phyloP scores from a whole-genome alignment of 768 basidiomycete genomes.

The Pleurotus ostreatus region DNA sequence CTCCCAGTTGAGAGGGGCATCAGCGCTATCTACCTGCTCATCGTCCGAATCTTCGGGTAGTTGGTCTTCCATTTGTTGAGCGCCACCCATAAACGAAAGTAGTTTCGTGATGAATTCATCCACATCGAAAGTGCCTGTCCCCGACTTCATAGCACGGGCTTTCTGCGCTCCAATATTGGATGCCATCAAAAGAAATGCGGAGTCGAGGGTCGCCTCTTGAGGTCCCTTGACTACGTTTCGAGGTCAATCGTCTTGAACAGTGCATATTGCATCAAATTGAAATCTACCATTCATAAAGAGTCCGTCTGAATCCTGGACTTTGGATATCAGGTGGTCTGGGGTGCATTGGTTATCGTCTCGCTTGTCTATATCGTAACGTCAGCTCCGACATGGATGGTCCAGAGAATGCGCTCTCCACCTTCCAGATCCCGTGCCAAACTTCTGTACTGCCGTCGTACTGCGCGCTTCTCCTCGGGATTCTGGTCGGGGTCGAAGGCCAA shows the following conservation, averaged over 20 bases:
- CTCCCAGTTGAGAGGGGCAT: slow-evolving; percentile 69
- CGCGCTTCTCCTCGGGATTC: slow-evolving; percentile 75
- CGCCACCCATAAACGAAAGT: slow-evolving; percentile 72
- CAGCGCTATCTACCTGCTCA: slow-evolving; percentile 46
- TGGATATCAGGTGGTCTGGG: slow-evolving; percentile 50
- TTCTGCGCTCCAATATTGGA: slow-evolving; percentile 80
- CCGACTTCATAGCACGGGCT: slow-evolving; percentile 89
- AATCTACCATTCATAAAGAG: slow-evolving; percentile 59
- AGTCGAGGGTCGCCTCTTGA: slow-evolving; percentile 88
- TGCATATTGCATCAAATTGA: background rate
- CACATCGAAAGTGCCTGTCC: slow-evolving; percentile 83
- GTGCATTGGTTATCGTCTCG: slow-evolving; percentile 20
- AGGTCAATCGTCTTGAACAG: background rate
- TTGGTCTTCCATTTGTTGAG: slow-evolving; percentile 39
- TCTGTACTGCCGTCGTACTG: slow-evolving; percentile 71
- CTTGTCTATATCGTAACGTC: slow-evolving; percentile 19
- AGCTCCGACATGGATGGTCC: no score
- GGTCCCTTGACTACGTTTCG: slow-evolving; percentile 61
- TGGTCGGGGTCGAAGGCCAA: slow-evolving; percentile 78
- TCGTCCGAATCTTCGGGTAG: slow-evolving; percentile 45
- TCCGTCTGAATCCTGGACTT: slow-evolving; percentile 53
- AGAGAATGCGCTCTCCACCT: slow-evolving; percentile 32
- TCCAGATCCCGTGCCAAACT: slow-evolving; percentile 57
- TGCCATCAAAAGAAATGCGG: slow-evolving; percentile 70
- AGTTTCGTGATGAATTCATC: slow-evolving; percentile 86